A percentile compares a stretch with the other conserved stretches of the same genome.
Conservation (phyloP, 2,329 filamentous ascomycete species). For the Cladosporium sp. region DNA sequence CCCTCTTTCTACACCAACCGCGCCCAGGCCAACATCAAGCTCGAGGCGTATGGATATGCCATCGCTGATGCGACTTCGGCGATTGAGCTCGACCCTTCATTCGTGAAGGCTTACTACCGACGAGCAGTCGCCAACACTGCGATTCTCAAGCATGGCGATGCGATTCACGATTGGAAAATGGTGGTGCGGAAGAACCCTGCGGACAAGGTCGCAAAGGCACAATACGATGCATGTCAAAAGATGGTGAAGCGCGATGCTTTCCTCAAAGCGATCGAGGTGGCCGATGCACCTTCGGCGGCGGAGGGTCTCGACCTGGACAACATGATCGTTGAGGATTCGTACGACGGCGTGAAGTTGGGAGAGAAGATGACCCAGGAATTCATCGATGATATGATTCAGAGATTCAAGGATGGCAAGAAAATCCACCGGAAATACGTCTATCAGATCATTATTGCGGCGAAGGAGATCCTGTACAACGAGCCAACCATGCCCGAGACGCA, state of each 20-base stretch:
- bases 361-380: slow-evolving; percentile 93
- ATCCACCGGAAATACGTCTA: slow-evolving; percentile 96
- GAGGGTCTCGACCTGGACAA: slow-evolving; percentile 84
- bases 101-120: slow-evolving; percentile 95
- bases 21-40: slow-evolving; percentile 93
- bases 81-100: slow-evolving; percentile 79
- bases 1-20: slow-evolving; percentile 92
- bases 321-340: slow-evolving; percentile 75
- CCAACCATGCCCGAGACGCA: slow-evolving; percentile 95
- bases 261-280: slow-evolving; percentile 89
- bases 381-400: slow-evolving; percentile 92
- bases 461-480: slow-evolving; percentile 86
- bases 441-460: slow-evolving; percentile 88
- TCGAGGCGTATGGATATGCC: slow-evolving; percentile 91
- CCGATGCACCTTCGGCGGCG: slow-evolving; percentile 86
- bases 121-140: slow-evolving; percentile 88
- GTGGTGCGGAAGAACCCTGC: slow-evolving; percentile 81
- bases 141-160: slow-evolving; percentile 83
- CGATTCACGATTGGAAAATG: slow-evolving; percentile 85
- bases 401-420: slow-evolving; percentile 95
- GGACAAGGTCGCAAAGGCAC: slow-evolving; percentile 88
- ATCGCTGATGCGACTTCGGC: slow-evolving; percentile 88
- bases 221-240: slow-evolving; percentile 90
- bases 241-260: slow-evolving; percentile 90
- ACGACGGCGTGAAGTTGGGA: slow-evolving; percentile 77